Base-by-base conservation (phyloP, 2,329 filamentous ascomycete species). In the Blastomyces emzantsi region DNA sequence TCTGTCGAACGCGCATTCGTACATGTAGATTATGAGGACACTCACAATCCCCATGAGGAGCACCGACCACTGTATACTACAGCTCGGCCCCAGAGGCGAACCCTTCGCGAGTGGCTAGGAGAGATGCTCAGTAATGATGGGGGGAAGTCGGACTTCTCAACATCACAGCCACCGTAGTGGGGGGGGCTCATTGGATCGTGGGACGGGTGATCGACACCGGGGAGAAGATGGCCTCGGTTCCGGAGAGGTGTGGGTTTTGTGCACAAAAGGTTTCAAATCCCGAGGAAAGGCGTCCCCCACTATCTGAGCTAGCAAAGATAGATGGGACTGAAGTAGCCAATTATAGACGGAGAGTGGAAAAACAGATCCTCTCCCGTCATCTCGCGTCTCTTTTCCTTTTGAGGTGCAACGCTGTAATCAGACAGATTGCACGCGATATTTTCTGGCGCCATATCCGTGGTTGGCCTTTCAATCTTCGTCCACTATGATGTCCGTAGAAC, bases 1-100 rank as follows among this genome's bases (percentile, higher is more conserved):
- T 75, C 74, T 1, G 74, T 77, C 6, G 75, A 77, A 63, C 69
- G 79, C 28, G 80, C 79, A 0, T 82, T 81, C 68, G 80, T 82
- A 1, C 80, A 82, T 69, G 73, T 81, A 59, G 80, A 82, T 67
- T 82, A 82, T 65, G 71, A 65, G 41, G 64, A 65, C 22, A 60
- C 63, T 17, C 62, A 64, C 41, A 64, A 64, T 54, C 54, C 63
- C 9, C 52, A 65, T 11, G 64, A 65, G 60, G 64, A 65, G 55
- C 64, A 64, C 41, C 64, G 60, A 45, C 59, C 64, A 11, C 47
- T 64, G 7, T 64, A 63, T 45, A 57, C 43, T 25, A 39, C 36
- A 9, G 47, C n/a, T 49, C 57, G 57, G 39, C 33, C 49, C 45
- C 64, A 65, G 47, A 59, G 55, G 11, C 43, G 64, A 41, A 65